Evolutionary conservation across 208 protist genomes (phyloP).

Genomic region (Plasmodiophora brassicae): DNA sequence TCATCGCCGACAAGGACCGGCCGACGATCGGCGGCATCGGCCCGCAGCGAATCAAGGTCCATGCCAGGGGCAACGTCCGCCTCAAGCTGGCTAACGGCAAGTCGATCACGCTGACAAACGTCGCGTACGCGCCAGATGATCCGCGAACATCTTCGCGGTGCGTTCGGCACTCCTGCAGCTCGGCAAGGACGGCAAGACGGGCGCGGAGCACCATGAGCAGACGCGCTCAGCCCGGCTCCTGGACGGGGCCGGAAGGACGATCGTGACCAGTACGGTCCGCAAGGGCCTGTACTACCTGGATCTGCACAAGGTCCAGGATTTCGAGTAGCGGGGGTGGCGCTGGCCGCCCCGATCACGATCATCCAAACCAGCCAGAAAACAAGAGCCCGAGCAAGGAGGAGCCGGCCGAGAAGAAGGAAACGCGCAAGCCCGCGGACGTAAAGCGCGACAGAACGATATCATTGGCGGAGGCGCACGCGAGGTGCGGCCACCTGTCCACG

Average conservation of each 20-base stretch:
- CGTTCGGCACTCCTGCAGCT: neutral
- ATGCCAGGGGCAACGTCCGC: too few relatives aligned
- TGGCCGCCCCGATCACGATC: neutral
- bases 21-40: too few relatives aligned
- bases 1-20: too few relatives aligned
- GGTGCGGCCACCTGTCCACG: neutral
- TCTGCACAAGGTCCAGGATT: constrained; percentile 1
- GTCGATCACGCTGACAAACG: neutral
- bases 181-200: too few relatives aligned
- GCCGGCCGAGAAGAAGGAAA: too few relatives aligned
- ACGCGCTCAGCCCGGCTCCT: neutral
- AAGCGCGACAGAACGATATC: neutral
- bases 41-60: too few relatives aligned
- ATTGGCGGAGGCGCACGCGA: neutral
- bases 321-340: neutral
- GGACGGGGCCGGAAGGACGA: neutral
- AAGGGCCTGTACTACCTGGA: neutral
- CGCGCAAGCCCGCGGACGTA: too few relatives aligned
- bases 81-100: neutral
- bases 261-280: neutral
- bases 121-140: neutral
- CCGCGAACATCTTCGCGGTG: constrained; percentile 12
- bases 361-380: constrained; percentile 21
- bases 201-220: neutral
- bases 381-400: too few relatives aligned